Evolutionary conservation across 2,329 filamentous ascomycete genomes (phyloP), one percentile per base, ranked within the genome.

Genomic region (Aspergillus fumigatiaffinis): DNA sequence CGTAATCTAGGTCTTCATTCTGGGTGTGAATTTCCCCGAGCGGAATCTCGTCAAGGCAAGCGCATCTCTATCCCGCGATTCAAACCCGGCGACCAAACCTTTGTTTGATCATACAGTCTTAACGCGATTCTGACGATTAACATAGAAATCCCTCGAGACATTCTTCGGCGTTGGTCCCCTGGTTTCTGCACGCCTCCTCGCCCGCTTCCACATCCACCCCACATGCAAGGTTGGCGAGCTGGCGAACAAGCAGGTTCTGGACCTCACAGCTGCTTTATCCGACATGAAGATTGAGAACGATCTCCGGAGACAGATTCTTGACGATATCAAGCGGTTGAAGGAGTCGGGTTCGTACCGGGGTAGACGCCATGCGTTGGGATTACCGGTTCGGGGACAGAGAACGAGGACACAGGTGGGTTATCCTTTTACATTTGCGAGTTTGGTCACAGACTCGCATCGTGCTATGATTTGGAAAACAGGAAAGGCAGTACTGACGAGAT

Each of bases 271-370:
- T 52, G 91, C 96, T 69, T 81, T 99, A 44, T 90, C 91, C 17
- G 87, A 87, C 54, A 92, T 99, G 91, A 96, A 89, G 59, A 91
- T 97, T 68, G 94, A 97, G 75, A 96, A 89, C 74, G 92, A 97
- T 68, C 82, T 95, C 62, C 82, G 86, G 68, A 84, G 89, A 71
- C 79, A 90, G 58, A 77, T 97, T 41, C 83, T 88, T 68, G 91
- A 96, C 51, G 94, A 97, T 70, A 96, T 99, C 66, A 82, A 82
- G 71, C 82, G 93, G 58, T 70, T 99, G 74, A 90, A 89, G 72
- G 92, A 97, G 68, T 97, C 96, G 80, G 92, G 92, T 51, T 87
- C 88, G 3, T 96, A 96, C 72, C 82, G 94, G 53, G 94, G 94
- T 63, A 87, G 90, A 73, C 82, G 94, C 64, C 94, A 99, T 80